Evolutionary conservation across 2,329 filamentous ascomycete genomes (phyloP).

Genomic region (Fusarium paranaense): DNA sequence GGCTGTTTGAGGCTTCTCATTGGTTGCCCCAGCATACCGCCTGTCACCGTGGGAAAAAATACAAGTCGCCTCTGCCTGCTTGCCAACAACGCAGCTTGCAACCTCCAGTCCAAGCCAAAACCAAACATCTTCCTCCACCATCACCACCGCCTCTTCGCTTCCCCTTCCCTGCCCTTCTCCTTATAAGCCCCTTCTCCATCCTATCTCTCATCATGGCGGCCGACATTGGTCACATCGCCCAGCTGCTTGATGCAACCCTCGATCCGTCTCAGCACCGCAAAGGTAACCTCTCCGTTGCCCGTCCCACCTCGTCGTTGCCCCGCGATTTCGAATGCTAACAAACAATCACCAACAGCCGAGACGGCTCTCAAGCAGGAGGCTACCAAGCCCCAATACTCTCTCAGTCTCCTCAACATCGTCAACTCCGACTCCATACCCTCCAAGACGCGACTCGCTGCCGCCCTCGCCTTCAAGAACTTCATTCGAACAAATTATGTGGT

Average conservation of each 20-base stretch:
- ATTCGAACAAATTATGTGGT: slow-evolving; percentile 93
- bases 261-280: slow-evolving; percentile 89
- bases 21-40: slow-evolving; percentile 17
- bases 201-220: slow-evolving; percentile 63
- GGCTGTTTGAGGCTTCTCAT: slow-evolving; percentile 5
- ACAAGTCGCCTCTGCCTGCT: slow-evolving; percentile 26
- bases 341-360: slow-evolving; percentile 74
- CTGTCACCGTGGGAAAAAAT: slow-evolving; percentile 26
- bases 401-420: slow-evolving; percentile 90
- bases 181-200: slow-evolving; percentile 4
- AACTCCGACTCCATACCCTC: slow-evolving; percentile 77
- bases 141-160: slow-evolving; percentile 37
- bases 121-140: slow-evolving; percentile 28
- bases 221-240: slow-evolving; percentile 73
- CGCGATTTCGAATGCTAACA: slow-evolving; percentile 51
- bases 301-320: slow-evolving; percentile 42
- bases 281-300: slow-evolving; percentile 67
- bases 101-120: slow-evolving; percentile 24
- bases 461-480: slow-evolving; percentile 98
- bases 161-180: slow-evolving; percentile 23
- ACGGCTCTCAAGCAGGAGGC: slow-evolving; percentile 82
- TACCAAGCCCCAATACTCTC: slow-evolving; percentile 86
- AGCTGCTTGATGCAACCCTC: slow-evolving; percentile 90
- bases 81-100: slow-evolving; percentile 35
- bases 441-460: slow-evolving; percentile 87